Base-by-base conservation (phyloP, 2,329 filamentous ascomycete genomes). In the Xylaria multiplex region DNA sequence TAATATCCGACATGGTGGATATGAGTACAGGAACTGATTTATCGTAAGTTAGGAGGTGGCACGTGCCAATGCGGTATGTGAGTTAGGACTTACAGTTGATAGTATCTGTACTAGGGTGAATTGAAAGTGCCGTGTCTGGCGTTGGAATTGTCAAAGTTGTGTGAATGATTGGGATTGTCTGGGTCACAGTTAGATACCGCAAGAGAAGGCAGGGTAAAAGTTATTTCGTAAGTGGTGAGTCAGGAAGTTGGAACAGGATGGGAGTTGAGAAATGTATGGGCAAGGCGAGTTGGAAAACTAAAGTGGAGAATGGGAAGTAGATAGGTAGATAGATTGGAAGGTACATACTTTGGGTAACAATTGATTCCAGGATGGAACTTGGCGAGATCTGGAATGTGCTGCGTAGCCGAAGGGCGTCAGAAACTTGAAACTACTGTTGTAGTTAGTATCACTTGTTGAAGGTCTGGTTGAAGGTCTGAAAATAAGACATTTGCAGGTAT, bases 81-180 rank as follows among this genome's bases (percentile, higher is more conserved):
- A 35, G 52, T 24, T 32, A 2, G 4, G 16, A 32, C 65, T 64
- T 60, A 64, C 64, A 9, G 16, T 56, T 2, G 14, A 45, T 56
- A 1, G 6, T 30, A 6, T 32, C 59, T 27, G 24, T 2, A 24
- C 8, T 24, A 11, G 6, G 30, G 2, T 42, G 24, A 13, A 30
- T 24, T 8, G 19, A 14, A 35, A 49, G 6, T 1, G 43, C 35
- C 13, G 30, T 45, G 40, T 9, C 2, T 2, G 14, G 30, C 4
- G n/a, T 19, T 13, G 13, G 35, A 13, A 5, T 4, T 52, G 43
- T 32, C 11, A 13, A 40, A 13, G 27, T 13, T 40, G 45, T 40
- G 45, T 24, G 19, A 3, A 4, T n/a, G n/a, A 16, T 37, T 45
- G 19, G 27, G 7, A 27, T 6, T 30, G 13, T n/a, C 45, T 61